A percentile compares a stretch with the other conserved stretches of the same genome.
phyloP scores from a whole-genome alignment of 1,284 basidiomycete species.

The Cystobasidium pallidum region DNA sequence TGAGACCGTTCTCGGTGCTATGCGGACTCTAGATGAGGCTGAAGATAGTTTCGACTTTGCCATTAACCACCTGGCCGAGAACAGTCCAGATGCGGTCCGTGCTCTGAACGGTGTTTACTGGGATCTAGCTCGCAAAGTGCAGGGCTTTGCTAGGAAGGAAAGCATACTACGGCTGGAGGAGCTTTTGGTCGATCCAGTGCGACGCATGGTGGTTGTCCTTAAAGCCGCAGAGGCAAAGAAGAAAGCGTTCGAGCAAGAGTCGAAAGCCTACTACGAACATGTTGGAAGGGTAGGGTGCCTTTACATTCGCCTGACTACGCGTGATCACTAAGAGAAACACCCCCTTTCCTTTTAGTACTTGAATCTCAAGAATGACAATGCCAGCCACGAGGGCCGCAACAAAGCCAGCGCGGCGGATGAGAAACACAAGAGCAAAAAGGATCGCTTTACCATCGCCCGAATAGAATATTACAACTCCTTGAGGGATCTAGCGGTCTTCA shows the following conservation, averaged over 20 bases:
- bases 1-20: constrained; percentile 27
- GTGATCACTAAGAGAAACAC: neutral
- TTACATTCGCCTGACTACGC: neutral
- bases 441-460: constrained; percentile 29
- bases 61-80: constrained; percentile 44
- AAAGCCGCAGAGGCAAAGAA: constrained; percentile 47
- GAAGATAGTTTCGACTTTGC: constrained; percentile 46
- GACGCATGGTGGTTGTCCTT: constrained; percentile 46
- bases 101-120: constrained; percentile 44
- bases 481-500: constrained; percentile 43
- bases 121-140: constrained; percentile 15
- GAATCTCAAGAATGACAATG: constrained; percentile 54
- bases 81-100: constrained; percentile 37
- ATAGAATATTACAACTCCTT: constrained; percentile 41
- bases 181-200: constrained; percentile 44
- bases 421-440: constrained; percentile 46
- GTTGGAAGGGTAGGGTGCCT: constrained; percentile 45
- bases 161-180: constrained; percentile 33
- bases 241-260: constrained; percentile 49
- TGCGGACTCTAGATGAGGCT: constrained; percentile 40
- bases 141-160: constrained; percentile 23
- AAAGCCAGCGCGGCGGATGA: constrained; percentile 62
- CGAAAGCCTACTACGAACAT: constrained; percentile 51
- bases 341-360: constrained; percentile 46
- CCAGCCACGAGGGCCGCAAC: constrained; percentile 59